Percentiles rank a stretch among this genome's conserved stretches.
These are phyloP conservation scores for Rhamnella rubrinervis DNA, from an alignment of 331 rosid genomes.

Conservation along the genomic window DNA sequence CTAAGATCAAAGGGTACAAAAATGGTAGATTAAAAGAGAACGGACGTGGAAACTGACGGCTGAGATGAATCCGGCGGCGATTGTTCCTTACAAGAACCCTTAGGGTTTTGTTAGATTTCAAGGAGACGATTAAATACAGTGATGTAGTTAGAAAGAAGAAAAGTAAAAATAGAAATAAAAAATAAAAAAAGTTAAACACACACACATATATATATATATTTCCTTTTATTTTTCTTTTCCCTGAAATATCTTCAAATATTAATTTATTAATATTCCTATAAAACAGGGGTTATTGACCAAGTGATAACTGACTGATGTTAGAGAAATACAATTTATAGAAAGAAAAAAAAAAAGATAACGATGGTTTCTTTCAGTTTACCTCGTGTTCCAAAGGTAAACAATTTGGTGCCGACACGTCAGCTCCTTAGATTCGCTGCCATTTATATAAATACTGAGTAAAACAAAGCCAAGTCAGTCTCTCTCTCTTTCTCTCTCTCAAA, in stretches of 20 bases:
- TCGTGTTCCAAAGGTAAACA: constrained; percentile 15
- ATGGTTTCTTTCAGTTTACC: constrained; percentile 13
- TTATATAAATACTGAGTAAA: not conserved
- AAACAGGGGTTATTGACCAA: constrained; percentile 56
- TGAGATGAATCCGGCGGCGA: constrained; percentile 84
- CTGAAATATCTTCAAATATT: constrained; percentile 27
- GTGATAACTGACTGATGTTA: constrained; percentile 46
- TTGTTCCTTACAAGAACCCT: constrained; percentile 73
- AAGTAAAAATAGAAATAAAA: not conserved
- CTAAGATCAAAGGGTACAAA: constrained; percentile 22
- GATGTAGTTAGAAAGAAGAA: constrained; percentile 12
- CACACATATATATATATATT: not conserved
- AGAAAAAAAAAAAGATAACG: constrained; percentile 1
- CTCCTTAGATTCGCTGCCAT: constrained; percentile 34
- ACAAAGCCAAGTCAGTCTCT: not conserved
- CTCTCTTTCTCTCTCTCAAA: not conserved
- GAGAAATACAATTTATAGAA: not conserved
- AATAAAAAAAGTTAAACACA: not conserved
- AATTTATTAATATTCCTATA: constrained; percentile 25
- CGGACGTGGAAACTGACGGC: constrained; percentile 1
- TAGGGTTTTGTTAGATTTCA: constrained; percentile 80
- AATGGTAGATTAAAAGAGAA: constrained; percentile 11
- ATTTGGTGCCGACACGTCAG: constrained; percentile 41
- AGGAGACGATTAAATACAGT: constrained; percentile 46
- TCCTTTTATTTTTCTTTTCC: not conserved